Base-by-base conservation (phyloP, 2,329 filamentous ascomycete species). In the Neopestalotiopsis rosae region DNA sequence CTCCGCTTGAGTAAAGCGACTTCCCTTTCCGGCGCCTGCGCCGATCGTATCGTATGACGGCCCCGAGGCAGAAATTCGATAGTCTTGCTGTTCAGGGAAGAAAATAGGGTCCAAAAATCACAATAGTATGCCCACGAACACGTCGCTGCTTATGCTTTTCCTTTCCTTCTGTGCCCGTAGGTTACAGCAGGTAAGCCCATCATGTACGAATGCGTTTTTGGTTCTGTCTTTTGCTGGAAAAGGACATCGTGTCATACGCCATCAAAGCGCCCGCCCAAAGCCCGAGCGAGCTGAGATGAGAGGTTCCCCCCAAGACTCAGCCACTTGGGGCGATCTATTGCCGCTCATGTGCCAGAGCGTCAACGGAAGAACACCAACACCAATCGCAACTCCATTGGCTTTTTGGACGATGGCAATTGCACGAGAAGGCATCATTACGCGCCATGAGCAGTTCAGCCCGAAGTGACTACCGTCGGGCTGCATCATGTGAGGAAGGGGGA, bases 1-100 rank as follows among this genome's bases (percentile, higher is more conserved):
- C 52, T 66, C 64, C 64, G 45, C 45, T 28, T 52, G 45, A 17
- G 14, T 52, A 17, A 52, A 52, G 14, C 20, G 45, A 20, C 45
- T 52, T 52, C 45, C 34, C 12, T 63, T 63, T 63, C 14, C 9
- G 61, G 61, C 20, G 30, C n/a, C 34, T 63, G 20, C 61, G 34
- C 38, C 38, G 61, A 42, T 63, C 24, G 57, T 34, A 34, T 59
- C 30, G 57, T 28, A 59, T 24, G 57, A 59, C 17, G 24, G 30
- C 24, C 17, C 28, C 28, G 57, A 34, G 30, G 57, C 57, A 59
- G 57, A 52, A 52, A 30, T 59, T 59, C 57, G 57, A 59, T 59
- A 59, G 57, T 34, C 24, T 12, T 34, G 24, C 28, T 30, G 57
- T 30, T 28, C 10, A 30, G 57, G n/a, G 24, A 34, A 59, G 45